Conservation (phyloP, 2,329 filamentous ascomycete species). For the Arachnomyces sp. region DNA sequence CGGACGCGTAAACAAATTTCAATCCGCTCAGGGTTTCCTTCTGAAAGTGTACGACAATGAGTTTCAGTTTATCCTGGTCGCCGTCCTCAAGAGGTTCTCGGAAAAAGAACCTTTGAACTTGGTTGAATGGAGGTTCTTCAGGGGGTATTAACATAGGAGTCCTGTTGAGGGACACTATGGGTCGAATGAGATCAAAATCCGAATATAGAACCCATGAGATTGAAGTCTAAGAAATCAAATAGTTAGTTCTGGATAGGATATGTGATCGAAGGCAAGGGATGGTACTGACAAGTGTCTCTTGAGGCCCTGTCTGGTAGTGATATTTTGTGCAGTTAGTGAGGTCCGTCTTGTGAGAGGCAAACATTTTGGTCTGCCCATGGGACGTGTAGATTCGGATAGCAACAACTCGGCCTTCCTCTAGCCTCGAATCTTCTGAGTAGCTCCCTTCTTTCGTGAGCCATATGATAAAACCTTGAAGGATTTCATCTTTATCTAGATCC, state of each 20-base stretch:
- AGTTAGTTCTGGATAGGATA: background rate
- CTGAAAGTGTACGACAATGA: background rate
- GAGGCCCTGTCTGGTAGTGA: slow-evolving; percentile 1
- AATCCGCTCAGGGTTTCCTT: background rate
- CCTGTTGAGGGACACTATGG: background rate
- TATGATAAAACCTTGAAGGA: slow-evolving; percentile 1
- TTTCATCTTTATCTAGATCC: slow-evolving; percentile 1
- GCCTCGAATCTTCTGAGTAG: background rate
- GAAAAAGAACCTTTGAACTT: slow-evolving; percentile 3
- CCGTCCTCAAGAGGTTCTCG: background rate
- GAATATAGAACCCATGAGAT: slow-evolving; percentile 7
- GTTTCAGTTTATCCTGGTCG: background rate
- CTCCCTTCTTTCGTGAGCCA: background rate
- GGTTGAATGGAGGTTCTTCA: slow-evolving; percentile 1
- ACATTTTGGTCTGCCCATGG: background rate
- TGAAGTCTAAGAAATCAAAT: background rate
- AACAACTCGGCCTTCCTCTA: slow-evolving; percentile 1
- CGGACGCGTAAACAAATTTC: slow-evolving; percentile 3
- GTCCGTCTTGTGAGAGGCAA: background rate
- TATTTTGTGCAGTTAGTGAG: background rate
- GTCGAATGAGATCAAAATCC: slow-evolving; percentile 4
- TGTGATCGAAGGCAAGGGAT: background rate
- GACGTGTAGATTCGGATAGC: slow-evolving; percentile 4
- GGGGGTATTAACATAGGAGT: background rate
- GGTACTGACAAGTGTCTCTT: slow-evolving; percentile 1